Evolutionary conservation across 73 alveolate genomes (phyloP).

Genomic region (Breviolum minutum): DNA sequence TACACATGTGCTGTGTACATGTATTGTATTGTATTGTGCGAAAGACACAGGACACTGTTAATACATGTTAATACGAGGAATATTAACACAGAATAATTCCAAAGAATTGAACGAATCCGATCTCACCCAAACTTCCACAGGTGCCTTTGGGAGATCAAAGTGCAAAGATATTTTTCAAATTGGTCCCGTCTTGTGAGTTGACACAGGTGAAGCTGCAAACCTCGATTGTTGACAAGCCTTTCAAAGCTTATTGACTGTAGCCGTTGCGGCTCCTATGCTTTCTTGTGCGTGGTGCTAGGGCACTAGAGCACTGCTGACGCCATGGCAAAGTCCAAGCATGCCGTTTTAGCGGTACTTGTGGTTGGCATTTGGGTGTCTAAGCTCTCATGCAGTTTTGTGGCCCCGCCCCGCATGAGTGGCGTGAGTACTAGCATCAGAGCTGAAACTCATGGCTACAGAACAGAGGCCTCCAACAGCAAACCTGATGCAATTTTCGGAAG

Average conservation of each 20-base stretch:
- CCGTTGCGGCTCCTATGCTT: constrained; percentile 61
- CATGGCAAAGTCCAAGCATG: constrained; percentile 40
- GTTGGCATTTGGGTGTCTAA: constrained; percentile 19
- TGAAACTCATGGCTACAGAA: not conserved
- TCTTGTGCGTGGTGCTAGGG: constrained; percentile 52
- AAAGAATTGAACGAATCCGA: no score
- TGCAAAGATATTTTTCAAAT: no score
- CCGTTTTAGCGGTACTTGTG: constrained; percentile 17
- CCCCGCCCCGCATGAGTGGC: constrained; percentile 36
- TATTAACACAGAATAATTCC: no score
- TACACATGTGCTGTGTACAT: no score
- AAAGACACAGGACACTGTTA: no score
- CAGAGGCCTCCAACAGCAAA: constrained; percentile 4
- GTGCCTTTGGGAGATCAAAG: no score
- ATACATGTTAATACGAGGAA: no score
- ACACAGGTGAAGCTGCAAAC: no score
- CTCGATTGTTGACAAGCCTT: no score
- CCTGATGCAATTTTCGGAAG: constrained; percentile 17
- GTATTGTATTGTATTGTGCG: no score
- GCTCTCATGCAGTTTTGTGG: constrained; percentile 78
- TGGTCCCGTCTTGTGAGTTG: no score
- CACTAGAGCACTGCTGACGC: constrained; percentile 48
- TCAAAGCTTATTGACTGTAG: not conserved
- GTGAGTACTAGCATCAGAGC: constrained; percentile 8
- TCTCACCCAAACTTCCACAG: no score